A percentile compares a stretch with the other conserved stretches of the same genome.
Evolutionary conservation across 306 rosid genomes (phyloP).

Genomic region (Ochetophila trinervis): DNA sequence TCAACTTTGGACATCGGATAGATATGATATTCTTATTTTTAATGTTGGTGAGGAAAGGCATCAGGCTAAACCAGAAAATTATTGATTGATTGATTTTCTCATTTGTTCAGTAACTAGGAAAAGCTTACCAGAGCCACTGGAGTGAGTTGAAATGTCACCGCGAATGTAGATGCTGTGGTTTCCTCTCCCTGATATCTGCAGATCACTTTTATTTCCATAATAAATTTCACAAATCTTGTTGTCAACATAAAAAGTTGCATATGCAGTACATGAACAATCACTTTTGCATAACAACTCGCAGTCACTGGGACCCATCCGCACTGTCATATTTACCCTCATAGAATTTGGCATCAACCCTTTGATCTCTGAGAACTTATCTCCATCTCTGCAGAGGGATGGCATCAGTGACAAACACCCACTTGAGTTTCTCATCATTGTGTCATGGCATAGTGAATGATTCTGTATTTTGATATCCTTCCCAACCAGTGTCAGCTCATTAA

Average conservation of each 20-base stretch:
- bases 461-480: constrained; percentile 13
- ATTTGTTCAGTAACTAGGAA: neutral
- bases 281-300: constrained; percentile 6
- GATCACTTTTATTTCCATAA: neutral
- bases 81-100: neutral
- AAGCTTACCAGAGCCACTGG: constrained; percentile 8
- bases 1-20: too few relatives aligned
- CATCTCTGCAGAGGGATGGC: neutral
- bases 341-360: neutral
- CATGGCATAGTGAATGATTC: constrained; percentile 17
- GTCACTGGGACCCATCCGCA: constrained; percentile 5
- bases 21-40: neutral
- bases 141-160: neutral
- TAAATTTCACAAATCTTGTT: constrained; percentile 7
- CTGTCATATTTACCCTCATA: neutral
- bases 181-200: neutral
- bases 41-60: neutral
- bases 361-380: constrained; percentile 15
- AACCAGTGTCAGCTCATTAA: constrained; percentile 17
- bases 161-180: constrained; percentile 16
- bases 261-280: constrained; percentile 22
- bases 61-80: neutral
- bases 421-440: neutral
- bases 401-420: neutral
- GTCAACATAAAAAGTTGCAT: constrained; percentile 2